Conservation (phyloP, 768 basidiomycete species). For the Termitomyces sp. region DNA sequence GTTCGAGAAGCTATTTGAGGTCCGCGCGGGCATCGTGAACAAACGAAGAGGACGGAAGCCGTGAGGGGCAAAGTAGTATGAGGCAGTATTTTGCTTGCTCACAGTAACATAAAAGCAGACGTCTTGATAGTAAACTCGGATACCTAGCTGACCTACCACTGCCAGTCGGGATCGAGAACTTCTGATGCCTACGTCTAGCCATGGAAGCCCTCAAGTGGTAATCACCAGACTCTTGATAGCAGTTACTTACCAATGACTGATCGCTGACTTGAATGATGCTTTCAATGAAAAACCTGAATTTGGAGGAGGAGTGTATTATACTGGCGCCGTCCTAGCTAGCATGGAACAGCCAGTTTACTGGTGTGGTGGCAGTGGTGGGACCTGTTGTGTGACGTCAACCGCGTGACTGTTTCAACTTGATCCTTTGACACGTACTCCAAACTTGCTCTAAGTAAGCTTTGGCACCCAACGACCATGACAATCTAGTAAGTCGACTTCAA, state of each 20-base stretch:
- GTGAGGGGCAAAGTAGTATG: too few species aligned
- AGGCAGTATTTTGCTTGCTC: not conserved
- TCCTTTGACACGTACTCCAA: not conserved
- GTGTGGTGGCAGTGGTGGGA: too few species aligned
- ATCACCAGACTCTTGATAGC: not conserved
- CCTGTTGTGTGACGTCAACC: not conserved
- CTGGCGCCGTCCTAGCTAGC: too few species aligned
- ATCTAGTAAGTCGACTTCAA: conserved; percentile 35
- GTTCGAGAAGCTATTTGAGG: not conserved
- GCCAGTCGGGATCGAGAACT: too few species aligned
- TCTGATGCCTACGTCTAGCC: not conserved
- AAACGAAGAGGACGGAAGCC: not conserved
- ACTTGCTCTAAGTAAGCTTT: too few species aligned
- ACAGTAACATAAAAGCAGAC: not conserved
- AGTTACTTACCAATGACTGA: not conserved
- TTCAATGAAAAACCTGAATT: not conserved
- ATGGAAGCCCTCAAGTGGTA: not conserved
- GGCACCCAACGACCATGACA: conserved; percentile 32
- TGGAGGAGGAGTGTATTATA: too few species aligned
- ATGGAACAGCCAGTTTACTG: too few species aligned
- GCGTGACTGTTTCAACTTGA: not conserved
- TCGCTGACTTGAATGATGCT: too few species aligned
- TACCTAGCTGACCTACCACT: too few species aligned
- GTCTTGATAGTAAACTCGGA: too few species aligned
- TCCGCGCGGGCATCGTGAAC: not conserved